Conservation (phyloP, 306 rosid genomes). For the Ammopiptanthus mongolicus region DNA sequence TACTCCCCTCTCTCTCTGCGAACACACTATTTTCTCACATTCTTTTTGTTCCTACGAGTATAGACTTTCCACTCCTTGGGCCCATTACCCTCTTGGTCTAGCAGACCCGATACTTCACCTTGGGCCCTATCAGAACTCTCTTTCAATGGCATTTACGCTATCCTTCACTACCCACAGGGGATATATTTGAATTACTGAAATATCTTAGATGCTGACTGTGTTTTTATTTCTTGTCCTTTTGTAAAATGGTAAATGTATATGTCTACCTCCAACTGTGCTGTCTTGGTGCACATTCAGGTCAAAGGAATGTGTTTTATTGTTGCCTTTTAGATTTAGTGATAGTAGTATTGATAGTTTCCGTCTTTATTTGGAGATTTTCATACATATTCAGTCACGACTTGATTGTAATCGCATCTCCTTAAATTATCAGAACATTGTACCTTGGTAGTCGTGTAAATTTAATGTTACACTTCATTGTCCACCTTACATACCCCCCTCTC, state of each 20-base stretch:
- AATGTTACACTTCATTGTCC: neutral
- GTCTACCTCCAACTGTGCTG: neutral
- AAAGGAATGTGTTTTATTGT: neutral
- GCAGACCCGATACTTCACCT: no score
- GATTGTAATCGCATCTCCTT: neutral
- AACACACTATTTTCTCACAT: no score
- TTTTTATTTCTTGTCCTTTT: neutral
- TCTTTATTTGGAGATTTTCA: neutral
- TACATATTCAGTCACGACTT: neutral
- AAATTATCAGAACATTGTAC: neutral
- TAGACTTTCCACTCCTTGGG: no score
- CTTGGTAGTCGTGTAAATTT: neutral
- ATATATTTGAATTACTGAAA: neutral
- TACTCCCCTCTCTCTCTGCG: no score
- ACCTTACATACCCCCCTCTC: neutral
- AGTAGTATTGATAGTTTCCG: neutral
- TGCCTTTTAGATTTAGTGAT: neutral
- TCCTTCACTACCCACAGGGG: neutral
- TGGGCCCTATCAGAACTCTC: neutral
- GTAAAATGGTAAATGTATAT: neutral
- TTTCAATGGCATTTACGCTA: neutral
- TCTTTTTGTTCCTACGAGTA: no score
- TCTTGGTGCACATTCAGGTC: neutral
- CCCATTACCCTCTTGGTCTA: no score
- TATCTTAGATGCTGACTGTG: neutral